Conservation (phyloP, 345 rosid genomes). For the Brassica juncea region DNA sequence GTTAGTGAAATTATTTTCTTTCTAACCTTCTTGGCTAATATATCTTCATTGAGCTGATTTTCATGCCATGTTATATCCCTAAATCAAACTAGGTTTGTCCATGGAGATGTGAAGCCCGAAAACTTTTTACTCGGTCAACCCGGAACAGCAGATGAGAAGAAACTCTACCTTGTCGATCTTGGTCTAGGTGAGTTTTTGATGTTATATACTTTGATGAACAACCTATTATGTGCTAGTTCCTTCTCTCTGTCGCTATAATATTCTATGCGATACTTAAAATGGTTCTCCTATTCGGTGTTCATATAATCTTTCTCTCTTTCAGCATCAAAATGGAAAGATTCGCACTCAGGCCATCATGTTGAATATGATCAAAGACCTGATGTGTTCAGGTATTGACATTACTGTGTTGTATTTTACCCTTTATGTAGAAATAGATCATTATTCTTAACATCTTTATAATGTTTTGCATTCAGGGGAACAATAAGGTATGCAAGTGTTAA, state of each 20-base stretch:
- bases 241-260: background rate
- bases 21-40: background rate
- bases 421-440: background rate
- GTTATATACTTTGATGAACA: background rate
- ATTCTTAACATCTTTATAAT: conserved; percentile 2
- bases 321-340: conserved; percentile 91
- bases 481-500: conserved; percentile 94
- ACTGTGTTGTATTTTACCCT: background rate
- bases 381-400: conserved; percentile 68
- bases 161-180: conserved; percentile 85
- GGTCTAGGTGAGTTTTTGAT: conserved; percentile 65
- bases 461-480: conserved; percentile 66
- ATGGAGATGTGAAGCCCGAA: conserved; percentile 97
- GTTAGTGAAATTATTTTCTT: conserved; percentile 40
- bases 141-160: conserved; percentile 79
- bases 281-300: conserved; percentile 9
- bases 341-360: conserved; percentile 76
- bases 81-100: conserved; percentile 55
- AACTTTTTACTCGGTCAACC: conserved; percentile 92
- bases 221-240: background rate
- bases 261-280: too few species aligned
- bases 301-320: conserved; percentile 30
- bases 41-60: background rate
- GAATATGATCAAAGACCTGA: conserved; percentile 98
- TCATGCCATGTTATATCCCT: background rate